A percentile compares a stretch with the other conserved stretches of the same genome.
phyloP scores from a whole-genome alignment of 2,329 filamentous ascomycete genomes.

The Apiospora hydei region DNA sequence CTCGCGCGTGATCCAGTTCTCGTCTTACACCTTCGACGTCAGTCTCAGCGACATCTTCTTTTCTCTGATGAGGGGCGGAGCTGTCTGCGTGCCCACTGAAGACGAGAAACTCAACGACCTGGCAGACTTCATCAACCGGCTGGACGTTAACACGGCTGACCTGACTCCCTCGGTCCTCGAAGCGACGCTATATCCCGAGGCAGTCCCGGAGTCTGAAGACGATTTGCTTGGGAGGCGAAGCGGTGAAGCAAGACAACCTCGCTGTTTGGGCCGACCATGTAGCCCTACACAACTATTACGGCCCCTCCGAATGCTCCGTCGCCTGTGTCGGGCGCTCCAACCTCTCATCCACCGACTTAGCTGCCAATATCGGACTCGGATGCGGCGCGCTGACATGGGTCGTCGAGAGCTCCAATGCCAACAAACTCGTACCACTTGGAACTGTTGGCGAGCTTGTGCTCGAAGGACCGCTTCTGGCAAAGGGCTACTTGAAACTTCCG shows the following conservation, averaged over 20 bases:
- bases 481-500: conserved; percentile 27
- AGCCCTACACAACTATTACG: conserved; percentile 8
- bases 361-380: conserved; percentile 14
- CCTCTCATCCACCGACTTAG: not conserved
- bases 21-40: conserved; percentile 23
- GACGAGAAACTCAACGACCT: conserved; percentile 16
- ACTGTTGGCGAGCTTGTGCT: conserved; percentile 14
- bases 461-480: not conserved
- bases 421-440: conserved; percentile 16
- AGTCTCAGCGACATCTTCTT: conserved; percentile 21
- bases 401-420: not conserved
- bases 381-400: conserved; percentile 8
- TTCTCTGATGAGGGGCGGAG: not conserved
- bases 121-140: not conserved
- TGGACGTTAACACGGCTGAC: not conserved
- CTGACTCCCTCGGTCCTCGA: conserved; percentile 19
- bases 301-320: conserved; percentile 5
- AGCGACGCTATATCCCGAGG: not conserved
- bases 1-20: conserved; percentile 15
- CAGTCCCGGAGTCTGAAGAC: conserved; percentile 6
- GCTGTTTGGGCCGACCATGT: not conserved
- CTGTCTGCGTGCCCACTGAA: conserved; percentile 21
- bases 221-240: conserved; percentile 11
- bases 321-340: not conserved
- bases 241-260: conserved; percentile 1